Base-by-base conservation (phyloP, 257 asterid species). In the Jasminum sambac region DNA sequence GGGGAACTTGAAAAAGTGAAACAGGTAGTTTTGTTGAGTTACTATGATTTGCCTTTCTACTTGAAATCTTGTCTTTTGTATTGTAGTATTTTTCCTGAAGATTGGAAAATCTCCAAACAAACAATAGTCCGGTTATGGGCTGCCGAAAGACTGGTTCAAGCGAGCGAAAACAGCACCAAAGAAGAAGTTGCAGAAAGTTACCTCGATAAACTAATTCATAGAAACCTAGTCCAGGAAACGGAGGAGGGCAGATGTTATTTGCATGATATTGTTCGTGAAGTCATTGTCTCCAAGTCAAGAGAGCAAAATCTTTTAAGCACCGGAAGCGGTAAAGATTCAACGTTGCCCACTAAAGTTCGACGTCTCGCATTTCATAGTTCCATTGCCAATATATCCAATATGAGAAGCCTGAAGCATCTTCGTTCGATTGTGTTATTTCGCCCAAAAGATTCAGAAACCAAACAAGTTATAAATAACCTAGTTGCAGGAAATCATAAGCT, bases 101-200 rank as follows among this genome's bases (percentile, higher is more conserved):
- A 59, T 38, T 8, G 19, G 1, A 2, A 3, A 0, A 14, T 61
- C 16, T 12, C 17, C 0, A 16, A 2, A 6, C 17, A 12, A 6
- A 44, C 11, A 36, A 6, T 71, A 0, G 37, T 66, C 23, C 68
- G 61, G 7, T 23, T 66, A 11, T 76, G 76, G 80, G 10, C 39
- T 17, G 69, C 79, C 2, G 74, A 75, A 75, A 74, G 79, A 3
- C 68, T 68, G 6, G 61, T 75, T 42, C 3, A 68, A 41, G 7
- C 26, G 30, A 2, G 61, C 11, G 26, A 63, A 39, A 8, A 34
- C 71, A 39, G 10, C 5, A 5, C 4, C 9, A 40, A 7, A 48
- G 79, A 75, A 75, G 74, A 75, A 42, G 61, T 75, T 16, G 79
- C 50, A 1, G 39, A n/a, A 12, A 11, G 26, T 5, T 75, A 75